These are phyloP conservation scores for Diplodia intermedia DNA, from an alignment of 2,329 filamentous ascomycete genomes.

Conservation along the genomic window DNA sequence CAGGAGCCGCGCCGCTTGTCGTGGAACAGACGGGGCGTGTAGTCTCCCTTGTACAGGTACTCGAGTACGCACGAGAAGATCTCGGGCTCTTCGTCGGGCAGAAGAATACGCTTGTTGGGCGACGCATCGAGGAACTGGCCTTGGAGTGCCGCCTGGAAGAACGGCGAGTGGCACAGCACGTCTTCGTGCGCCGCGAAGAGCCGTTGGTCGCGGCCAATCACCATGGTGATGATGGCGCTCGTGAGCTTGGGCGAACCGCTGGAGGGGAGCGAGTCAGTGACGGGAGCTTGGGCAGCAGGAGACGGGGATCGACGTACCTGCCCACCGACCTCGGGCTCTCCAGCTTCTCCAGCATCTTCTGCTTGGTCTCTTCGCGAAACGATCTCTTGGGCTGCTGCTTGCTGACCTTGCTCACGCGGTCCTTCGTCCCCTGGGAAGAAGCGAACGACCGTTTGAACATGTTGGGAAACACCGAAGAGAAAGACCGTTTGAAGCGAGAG, in stretches of 20 bases:
- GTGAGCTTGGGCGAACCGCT: constrained; percentile 59
- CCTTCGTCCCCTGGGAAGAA: constrained; percentile 61
- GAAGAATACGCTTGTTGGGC: constrained; percentile 74
- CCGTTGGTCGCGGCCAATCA: constrained; percentile 82
- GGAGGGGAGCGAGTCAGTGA: constrained; percentile 9
- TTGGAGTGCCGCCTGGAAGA: constrained; percentile 76
- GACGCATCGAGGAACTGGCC: constrained; percentile 72
- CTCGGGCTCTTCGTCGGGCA: constrained; percentile 84
- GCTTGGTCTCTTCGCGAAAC: constrained; percentile 78
- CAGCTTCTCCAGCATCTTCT: constrained; percentile 86
- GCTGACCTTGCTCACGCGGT: constrained; percentile 86
- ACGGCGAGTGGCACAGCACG: constrained; percentile 83
- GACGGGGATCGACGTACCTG: constrained; percentile 47
- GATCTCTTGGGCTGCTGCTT: constrained; percentile 79
- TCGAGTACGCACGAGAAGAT: constrained; percentile 93
- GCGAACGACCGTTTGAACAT: constrained; percentile 96
- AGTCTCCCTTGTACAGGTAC: constrained; percentile 97
- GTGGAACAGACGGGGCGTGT: constrained; percentile 86
- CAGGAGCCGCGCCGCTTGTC: constrained; percentile 86
- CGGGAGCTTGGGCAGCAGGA: not conserved
- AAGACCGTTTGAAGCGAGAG: constrained; percentile 41
- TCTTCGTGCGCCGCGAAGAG: constrained; percentile 96
- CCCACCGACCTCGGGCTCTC: constrained; percentile 62
- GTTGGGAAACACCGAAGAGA: constrained; percentile 54
- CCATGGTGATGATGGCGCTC: constrained; percentile 83